Percentiles rank a stretch among this genome's conserved stretches.
Conservation (phyloP, 805 yeast species). For the Candida chilensis region DNA sequence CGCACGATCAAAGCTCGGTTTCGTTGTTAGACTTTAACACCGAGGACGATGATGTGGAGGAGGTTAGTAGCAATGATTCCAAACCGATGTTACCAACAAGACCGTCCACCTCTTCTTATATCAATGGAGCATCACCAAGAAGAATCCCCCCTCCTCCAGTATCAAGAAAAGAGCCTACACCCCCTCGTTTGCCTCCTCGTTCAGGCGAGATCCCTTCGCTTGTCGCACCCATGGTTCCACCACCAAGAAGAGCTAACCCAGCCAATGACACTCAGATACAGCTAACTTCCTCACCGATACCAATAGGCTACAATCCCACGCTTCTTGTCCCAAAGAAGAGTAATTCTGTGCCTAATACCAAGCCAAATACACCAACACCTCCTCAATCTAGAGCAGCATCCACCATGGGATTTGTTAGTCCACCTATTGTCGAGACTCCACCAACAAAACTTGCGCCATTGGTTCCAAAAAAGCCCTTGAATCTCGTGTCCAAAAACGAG, state of each 20-base stretch:
- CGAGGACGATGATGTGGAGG: conserved; percentile 19
- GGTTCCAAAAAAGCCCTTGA: conserved; percentile 24
- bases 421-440: conserved; percentile 2
- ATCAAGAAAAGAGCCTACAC: conserved; percentile 5
- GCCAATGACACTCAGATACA: no score
- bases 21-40: conserved; percentile 10
- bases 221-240: conserved; percentile 3
- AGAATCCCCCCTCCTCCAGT: conserved; percentile 21
- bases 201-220: background rate
- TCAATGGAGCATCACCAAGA: conserved; percentile 1
- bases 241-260: conserved; percentile 5
- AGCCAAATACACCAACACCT: conserved; percentile 3
- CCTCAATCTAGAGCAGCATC: conserved; percentile 1
- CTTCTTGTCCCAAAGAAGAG: conserved; percentile 29
- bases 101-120: conserved; percentile 8
- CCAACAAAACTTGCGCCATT: conserved; percentile 15
- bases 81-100: conserved; percentile 15
- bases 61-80: no score
- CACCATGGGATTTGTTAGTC: background rate
- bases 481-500: conserved; percentile 12
- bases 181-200: conserved; percentile 1
- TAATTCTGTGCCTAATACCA: conserved; percentile 15
- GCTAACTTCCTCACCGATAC: no score
- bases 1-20: conserved; percentile 11
- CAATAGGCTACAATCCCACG: conserved; percentile 24